Evolutionary conservation across 129 eudicot species (phyloP), one percentile per base, ranked within the genome.

Genomic region (carrot (Daucus carota)): DNA sequence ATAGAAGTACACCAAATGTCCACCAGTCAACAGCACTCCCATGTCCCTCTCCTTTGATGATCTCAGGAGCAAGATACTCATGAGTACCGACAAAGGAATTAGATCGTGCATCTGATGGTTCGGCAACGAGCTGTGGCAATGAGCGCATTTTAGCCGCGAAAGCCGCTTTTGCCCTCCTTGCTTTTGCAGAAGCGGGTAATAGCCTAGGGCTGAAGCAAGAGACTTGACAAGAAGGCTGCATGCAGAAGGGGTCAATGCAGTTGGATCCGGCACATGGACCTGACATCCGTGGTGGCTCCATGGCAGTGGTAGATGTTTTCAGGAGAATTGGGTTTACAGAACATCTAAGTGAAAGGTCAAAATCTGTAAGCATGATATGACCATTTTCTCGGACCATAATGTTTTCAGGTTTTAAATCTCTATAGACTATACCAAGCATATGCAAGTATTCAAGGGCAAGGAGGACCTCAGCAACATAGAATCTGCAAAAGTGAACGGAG

Each of bases 11-110:
- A 15, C 99, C 99, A 40, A 91, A 85, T 9, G 99, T 94, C 99
- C 99, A 94, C 99, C 99, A 94, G 78, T 94, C 99, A 22, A 94
- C 97, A 5, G 99, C 99, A 73, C 97, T 89, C 41, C 99, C 99
- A 57, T 94, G 99, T 0, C 97, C 99, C 47, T 91, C 99, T 11
- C 99, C 97, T 83, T 91, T 91, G 77, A 94, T 94, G 78, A 94
- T 94, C 76, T 94, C 98, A 0, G 98, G 98, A 28, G 99, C 97
- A 76, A 94, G 80, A 74, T 94, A 94, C 83, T 94, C 99, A 32
- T 94, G 99, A 36, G 99, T 95, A 38, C 99, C 99, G 10, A 95
- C 99, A 46, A 95, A 95, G 7, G 99, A 95, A 84, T 95, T 91
- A 78, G 99, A 95, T n/a, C 99, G 85, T 1, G 99, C 99, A 40